These are phyloP conservation scores for Ascochyta koolunga DNA, from an alignment of 2,329 filamentous ascomycete species.

Conservation along the genomic window DNA sequence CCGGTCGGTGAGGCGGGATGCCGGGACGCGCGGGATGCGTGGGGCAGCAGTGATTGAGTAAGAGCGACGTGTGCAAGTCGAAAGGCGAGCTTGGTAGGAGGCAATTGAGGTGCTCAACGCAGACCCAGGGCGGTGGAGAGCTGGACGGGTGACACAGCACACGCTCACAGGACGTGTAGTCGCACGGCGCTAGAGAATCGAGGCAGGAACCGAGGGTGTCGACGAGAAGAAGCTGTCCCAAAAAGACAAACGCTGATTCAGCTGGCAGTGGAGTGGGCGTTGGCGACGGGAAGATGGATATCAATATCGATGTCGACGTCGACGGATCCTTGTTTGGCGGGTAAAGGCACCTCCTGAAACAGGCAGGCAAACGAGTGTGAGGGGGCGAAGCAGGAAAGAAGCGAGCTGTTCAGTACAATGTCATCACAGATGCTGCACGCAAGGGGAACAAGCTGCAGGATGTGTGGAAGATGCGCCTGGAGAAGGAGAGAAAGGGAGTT, in stretches of 20 bases:
- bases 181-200: conserved; percentile 41
- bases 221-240: conserved; percentile 20
- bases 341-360: conserved; percentile 5
- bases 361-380: conserved; percentile 36
- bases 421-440: conserved; percentile 27
- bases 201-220: conserved; percentile 20
- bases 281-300: not conserved
- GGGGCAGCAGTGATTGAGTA: conserved; percentile 11
- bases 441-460: conserved; percentile 27
- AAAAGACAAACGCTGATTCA: conserved; percentile 19
- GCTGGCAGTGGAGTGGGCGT: conserved; percentile 12
- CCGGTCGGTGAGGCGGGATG: conserved; percentile 12
- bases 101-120: conserved; percentile 17
- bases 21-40: conserved; percentile 11
- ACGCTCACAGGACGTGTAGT: conserved; percentile 34
- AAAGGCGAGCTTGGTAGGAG: conserved; percentile 23
- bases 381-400: conserved; percentile 25
- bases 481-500: conserved; percentile 13
- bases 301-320: conserved; percentile 12
- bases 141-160: conserved; percentile 35
- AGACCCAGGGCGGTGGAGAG: conserved; percentile 29
- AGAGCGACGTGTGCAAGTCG: conserved; percentile 19
- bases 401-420: conserved; percentile 17
- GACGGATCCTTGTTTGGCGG: conserved; percentile 9
- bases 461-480: conserved; percentile 24